phyloP scores from a whole-genome alignment of 306 rosid genomes.

The Trichosanthes truncata region DNA sequence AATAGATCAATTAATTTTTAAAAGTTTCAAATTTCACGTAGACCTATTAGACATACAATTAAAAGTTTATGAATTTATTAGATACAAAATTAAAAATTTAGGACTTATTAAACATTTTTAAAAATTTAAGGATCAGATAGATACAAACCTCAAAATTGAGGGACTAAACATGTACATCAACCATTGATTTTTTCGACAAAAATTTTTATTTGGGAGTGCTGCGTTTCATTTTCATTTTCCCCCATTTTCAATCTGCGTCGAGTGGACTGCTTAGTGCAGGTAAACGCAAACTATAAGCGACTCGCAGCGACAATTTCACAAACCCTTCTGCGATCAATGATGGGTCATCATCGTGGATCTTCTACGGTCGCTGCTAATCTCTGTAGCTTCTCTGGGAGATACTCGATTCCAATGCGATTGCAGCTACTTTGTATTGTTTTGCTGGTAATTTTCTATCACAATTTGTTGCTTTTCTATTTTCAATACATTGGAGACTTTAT shows the following conservation, averaged over 20 bases:
- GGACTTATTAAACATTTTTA: too few species aligned
- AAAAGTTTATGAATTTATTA: too few species aligned
- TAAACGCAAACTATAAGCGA: not conserved
- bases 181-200: not conserved
- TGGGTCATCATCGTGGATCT: constrained; percentile 3
- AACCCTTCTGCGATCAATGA: not conserved
- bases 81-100: too few species aligned
- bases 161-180: too few species aligned
- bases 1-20: too few species aligned
- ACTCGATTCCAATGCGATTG: not conserved
- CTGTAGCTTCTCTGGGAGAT: not conserved
- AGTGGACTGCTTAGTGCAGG: not conserved
- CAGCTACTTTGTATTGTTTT: not conserved
- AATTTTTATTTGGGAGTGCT: not conserved
- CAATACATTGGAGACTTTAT: not conserved
- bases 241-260: not conserved
- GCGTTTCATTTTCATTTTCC: not conserved
- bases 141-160: too few species aligned
- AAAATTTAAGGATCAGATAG: too few species aligned
- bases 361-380: not conserved
- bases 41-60: too few species aligned
- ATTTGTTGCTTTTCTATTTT: not conserved
- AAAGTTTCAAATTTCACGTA: too few species aligned
- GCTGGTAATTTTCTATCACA: not conserved
- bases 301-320: not conserved